These are phyloP conservation scores for Curvularia verruculosa DNA, from an alignment of 2,329 filamentous ascomycete genomes.

Conservation along the genomic window DNA sequence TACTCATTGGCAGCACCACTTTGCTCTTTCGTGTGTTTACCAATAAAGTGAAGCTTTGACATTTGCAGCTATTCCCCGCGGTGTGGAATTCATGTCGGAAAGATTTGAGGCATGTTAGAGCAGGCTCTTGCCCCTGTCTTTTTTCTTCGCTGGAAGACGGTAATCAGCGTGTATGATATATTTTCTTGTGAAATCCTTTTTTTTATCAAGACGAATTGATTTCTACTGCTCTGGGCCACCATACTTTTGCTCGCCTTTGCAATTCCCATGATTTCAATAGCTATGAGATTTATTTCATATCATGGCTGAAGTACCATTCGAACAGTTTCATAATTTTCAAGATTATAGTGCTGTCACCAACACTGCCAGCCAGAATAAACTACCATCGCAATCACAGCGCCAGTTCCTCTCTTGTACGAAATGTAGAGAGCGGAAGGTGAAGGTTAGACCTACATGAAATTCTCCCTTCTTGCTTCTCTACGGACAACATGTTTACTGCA, in stretches of 20 bases:
- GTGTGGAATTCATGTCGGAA: not conserved
- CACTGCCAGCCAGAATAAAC: conserved; percentile 39
- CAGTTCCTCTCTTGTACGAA: conserved; percentile 57
- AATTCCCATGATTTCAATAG: not conserved
- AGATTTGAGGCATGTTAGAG: not conserved
- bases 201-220: not conserved
- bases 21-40: conserved; percentile 19
- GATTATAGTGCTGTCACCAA: conserved; percentile 13
- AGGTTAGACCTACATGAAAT: conserved; percentile 40
- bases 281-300: not conserved
- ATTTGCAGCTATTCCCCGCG: conserved; percentile 25
- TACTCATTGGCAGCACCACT: conserved; percentile 23
- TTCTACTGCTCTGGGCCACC: not conserved
- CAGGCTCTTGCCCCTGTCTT: not conserved
- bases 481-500: not conserved
- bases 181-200: not conserved
- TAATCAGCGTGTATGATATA: not conserved
- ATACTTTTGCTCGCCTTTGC: not conserved
- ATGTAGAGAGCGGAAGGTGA: conserved; percentile 57
- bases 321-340: conserved; percentile 17
- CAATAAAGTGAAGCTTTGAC: conserved; percentile 39
- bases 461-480: not conserved
- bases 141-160: not conserved
- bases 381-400: conserved; percentile 50
- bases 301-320: conserved; percentile 18